A percentile compares a stretch with the other conserved stretches of the same genome.
Evolutionary conservation across 352 stramenopile species (phyloP).

Genomic region (Blastocystis sp.): DNA sequence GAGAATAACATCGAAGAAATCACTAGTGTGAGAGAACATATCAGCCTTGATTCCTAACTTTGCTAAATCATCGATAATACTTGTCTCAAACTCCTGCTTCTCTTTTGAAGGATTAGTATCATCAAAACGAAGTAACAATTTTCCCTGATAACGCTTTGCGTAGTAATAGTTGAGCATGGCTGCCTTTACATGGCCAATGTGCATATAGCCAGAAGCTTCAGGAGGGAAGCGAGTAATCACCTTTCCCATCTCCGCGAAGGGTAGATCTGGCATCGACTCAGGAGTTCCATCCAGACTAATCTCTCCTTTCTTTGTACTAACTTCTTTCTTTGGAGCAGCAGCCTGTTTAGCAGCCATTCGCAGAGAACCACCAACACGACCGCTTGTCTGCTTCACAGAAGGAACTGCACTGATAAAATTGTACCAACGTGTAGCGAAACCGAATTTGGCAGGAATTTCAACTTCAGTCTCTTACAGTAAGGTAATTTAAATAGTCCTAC

Average conservation of each 20-base stretch:
- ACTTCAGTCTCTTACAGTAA: constrained; percentile 14
- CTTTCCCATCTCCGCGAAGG: constrained; percentile 88
- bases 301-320: constrained; percentile 73
- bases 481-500: neutral
- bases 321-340: constrained; percentile 46
- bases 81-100: constrained; percentile 97
- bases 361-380: constrained; percentile 42
- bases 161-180: constrained; percentile 99
- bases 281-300: constrained; percentile 76
- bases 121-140: constrained; percentile 94
- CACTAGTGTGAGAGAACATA: constrained; percentile 91
- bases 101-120: constrained; percentile 99
- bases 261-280: constrained; percentile 76
- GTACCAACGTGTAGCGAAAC: constrained; percentile 79
- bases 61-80: constrained; percentile 85
- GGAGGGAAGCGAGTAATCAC: constrained; percentile 97
- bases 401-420: constrained; percentile 72
- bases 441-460: constrained; percentile 70
- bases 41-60: constrained; percentile 78
- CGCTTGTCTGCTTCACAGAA: constrained; percentile 57
- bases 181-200: constrained; percentile 98
- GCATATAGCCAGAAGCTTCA: constrained; percentile 95
- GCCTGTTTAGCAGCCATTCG: constrained; percentile 17
- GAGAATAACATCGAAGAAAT: constrained; percentile 93
- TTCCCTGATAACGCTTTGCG: constrained; percentile 91